Conservation (phyloP, 2,329 filamentous ascomycete genomes). For the Colletotrichum siamense region DNA sequence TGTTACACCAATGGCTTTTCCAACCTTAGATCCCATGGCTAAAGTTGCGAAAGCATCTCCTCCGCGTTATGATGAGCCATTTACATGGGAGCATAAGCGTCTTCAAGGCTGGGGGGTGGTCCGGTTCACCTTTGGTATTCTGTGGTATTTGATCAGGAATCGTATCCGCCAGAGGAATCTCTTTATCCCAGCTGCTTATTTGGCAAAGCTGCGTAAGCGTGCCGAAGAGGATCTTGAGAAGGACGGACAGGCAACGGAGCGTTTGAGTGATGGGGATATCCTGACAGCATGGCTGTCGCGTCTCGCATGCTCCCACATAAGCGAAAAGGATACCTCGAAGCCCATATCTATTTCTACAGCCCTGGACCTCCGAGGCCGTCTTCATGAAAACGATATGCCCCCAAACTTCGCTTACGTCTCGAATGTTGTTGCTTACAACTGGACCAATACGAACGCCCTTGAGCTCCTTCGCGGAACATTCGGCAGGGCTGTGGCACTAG, state of each 20-base stretch:
- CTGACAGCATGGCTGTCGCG: slow-evolving; percentile 10
- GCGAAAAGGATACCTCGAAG: neutral
- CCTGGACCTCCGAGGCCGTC: slow-evolving; percentile 11
- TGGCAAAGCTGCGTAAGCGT: neutral
- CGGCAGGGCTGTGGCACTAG: neutral
- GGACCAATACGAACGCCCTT: neutral
- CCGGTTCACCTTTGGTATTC: neutral
- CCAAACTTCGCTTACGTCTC: neutral
- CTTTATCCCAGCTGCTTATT: slow-evolving; percentile 24
- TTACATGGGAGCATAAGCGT: slow-evolving; percentile 24
- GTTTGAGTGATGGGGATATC: slow-evolving; percentile 16
- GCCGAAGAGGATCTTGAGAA: neutral
- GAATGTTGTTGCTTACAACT: slow-evolving; percentile 15
- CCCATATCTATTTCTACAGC: slow-evolving; percentile 7
- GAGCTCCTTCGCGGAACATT: neutral
- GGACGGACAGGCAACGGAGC: neutral
- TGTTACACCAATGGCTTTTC: slow-evolving; percentile 39
- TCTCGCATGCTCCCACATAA: neutral
- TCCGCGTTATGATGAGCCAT: slow-evolving; percentile 35
- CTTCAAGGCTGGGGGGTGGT: neutral
- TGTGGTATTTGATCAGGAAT: slow-evolving; percentile 17
- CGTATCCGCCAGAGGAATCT: slow-evolving; percentile 16
- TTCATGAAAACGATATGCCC: neutral
- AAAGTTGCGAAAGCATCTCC: slow-evolving; percentile 20
- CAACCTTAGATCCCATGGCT: slow-evolving; percentile 23